A percentile compares a stretch with the other conserved stretches of the same genome.
Evolutionary conservation across 164 flowering plant species (phyloP).

Genomic region (Brasenia schreberi): DNA sequence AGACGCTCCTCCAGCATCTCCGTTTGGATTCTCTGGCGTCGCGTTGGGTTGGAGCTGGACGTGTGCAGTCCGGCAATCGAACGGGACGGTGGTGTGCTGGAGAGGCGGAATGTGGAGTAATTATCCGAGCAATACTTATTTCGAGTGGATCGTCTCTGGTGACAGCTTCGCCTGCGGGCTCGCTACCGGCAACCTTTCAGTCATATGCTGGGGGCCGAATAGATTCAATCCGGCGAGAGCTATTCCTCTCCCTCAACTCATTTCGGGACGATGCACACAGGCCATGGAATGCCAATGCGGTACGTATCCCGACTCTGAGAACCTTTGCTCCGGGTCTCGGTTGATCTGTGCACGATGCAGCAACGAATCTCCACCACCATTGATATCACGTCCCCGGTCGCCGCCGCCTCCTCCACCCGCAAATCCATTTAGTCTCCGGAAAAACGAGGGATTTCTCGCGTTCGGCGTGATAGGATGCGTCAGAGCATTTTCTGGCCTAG

Average conservation of each 20-base stretch:
- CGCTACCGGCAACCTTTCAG: slow-evolving; percentile 45
- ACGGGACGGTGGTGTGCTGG: slow-evolving; percentile 58
- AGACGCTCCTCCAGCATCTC: slow-evolving; percentile 12
- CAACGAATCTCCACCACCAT: not conserved
- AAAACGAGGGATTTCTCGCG: slow-evolving; percentile 27
- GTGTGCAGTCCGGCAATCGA: slow-evolving; percentile 27
- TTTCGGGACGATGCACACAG: slow-evolving; percentile 68
- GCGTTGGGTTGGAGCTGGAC: slow-evolving; percentile 36
- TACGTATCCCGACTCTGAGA: slow-evolving; percentile 28
- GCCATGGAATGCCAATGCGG: slow-evolving; percentile 38
- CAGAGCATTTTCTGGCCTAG: slow-evolving; percentile 42
- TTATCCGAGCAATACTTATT: slow-evolving; percentile 17
- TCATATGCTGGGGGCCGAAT: slow-evolving; percentile 78
- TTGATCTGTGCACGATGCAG: slow-evolving; percentile 40
- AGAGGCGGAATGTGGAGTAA: slow-evolving; percentile 20
- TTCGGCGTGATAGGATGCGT: slow-evolving; percentile 63
- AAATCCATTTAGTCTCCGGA: not conserved
- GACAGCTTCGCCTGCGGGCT: slow-evolving; percentile 68
- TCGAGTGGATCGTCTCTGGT: slow-evolving; percentile 52
- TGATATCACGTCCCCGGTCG: not conserved
- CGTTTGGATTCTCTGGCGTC: slow-evolving; percentile 17
- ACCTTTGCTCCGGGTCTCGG: slow-evolving; percentile 51
- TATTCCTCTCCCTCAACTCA: slow-evolving; percentile 26
- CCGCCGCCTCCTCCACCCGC: slow-evolving; percentile 1
- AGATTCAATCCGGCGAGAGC: slow-evolving; percentile 19